Conservation (phyloP, 371 early-diverging fungal species). For the Capniomyces stellatus region DNA sequence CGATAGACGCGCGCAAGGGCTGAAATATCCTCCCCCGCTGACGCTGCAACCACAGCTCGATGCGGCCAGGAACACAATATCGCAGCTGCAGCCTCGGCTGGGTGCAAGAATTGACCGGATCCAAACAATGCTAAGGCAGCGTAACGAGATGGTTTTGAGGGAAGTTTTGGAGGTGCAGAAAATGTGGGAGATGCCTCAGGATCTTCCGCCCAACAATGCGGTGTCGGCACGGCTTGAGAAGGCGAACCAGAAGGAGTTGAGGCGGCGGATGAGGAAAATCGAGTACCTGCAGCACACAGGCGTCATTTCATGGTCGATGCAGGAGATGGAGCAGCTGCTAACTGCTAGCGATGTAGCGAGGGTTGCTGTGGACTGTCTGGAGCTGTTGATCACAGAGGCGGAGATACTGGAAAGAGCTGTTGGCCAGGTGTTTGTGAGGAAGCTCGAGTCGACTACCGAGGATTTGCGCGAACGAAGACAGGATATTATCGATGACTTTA, state of each 20-base stretch:
- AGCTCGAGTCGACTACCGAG: slow-evolving; percentile 27
- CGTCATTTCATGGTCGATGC: slow-evolving; percentile 26
- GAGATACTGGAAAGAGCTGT: slow-evolving; percentile 44
- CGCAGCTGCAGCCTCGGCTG: slow-evolving; percentile 21
- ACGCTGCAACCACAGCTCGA: slow-evolving; percentile 24
- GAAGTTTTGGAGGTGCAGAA: slow-evolving; percentile 28
- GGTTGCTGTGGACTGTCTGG: slow-evolving; percentile 35
- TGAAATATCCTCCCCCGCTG: slow-evolving; percentile 26
- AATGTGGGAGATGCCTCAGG: slow-evolving; percentile 10
- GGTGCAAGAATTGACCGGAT: slow-evolving; percentile 32
- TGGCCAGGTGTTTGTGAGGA: slow-evolving; percentile 31
- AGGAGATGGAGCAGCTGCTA: slow-evolving; percentile 23
- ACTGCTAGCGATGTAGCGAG: slow-evolving; percentile 29
- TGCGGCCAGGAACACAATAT: slow-evolving; percentile 15
- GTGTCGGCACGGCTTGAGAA: slow-evolving; percentile 37
- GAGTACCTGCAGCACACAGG: slow-evolving; percentile 29
- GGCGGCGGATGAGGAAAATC: slow-evolving; percentile 36
- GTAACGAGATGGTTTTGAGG: slow-evolving; percentile 17
- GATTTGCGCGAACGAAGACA: slow-evolving; percentile 30
- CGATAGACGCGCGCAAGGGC: slow-evolving; percentile 24
- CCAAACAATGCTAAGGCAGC: slow-evolving; percentile 27
- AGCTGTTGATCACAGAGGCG: slow-evolving; percentile 49
- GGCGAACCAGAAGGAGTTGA: slow-evolving; percentile 43
- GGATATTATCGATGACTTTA: slow-evolving; percentile 36
- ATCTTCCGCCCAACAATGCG: slow-evolving; percentile 18